Percentiles rank a stretch among this genome's conserved stretches.
These are phyloP conservation scores for Sporothrix humicola DNA, from an alignment of 2,329 filamentous ascomycete species.

Conservation along the genomic window DNA sequence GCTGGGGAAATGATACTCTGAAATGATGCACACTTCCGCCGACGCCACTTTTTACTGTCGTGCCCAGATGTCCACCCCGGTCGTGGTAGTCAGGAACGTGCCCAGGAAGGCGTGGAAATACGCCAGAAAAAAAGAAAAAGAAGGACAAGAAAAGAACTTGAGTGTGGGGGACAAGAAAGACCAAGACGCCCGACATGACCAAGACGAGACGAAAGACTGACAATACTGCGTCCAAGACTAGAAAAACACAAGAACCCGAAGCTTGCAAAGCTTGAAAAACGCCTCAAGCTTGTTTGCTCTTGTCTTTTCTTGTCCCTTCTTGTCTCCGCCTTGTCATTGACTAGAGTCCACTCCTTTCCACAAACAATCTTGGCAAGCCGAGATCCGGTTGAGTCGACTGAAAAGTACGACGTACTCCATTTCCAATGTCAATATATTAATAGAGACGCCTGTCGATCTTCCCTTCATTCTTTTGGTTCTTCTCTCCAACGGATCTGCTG, in stretches of 20 bases:
- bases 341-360: no score
- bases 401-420: not conserved
- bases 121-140: not conserved
- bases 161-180: slow-evolving; percentile 1
- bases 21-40: slow-evolving; percentile 12
- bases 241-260: not conserved
- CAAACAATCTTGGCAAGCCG: not conserved
- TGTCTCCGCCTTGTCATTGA: no score
- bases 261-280: slow-evolving; percentile 1
- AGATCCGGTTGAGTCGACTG: not conserved
- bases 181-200: not conserved
- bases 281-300: no score
- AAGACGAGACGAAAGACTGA: not conserved
- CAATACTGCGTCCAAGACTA: no score
- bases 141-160: no score
- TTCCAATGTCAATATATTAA: not conserved
- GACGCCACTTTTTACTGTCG: not conserved
- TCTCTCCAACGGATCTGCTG: slow-evolving; percentile 23
- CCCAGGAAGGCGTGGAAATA: not conserved
- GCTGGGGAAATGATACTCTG: not conserved
- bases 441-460: not conserved
- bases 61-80: not conserved
- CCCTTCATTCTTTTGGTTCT: not conserved
- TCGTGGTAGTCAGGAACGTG: slow-evolving; percentile 15
- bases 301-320: no score